These are phyloP conservation scores for Acanthamoeba culbertsoni DNA, from an alignment of 208 protist species.

Conservation along the genomic window DNA sequence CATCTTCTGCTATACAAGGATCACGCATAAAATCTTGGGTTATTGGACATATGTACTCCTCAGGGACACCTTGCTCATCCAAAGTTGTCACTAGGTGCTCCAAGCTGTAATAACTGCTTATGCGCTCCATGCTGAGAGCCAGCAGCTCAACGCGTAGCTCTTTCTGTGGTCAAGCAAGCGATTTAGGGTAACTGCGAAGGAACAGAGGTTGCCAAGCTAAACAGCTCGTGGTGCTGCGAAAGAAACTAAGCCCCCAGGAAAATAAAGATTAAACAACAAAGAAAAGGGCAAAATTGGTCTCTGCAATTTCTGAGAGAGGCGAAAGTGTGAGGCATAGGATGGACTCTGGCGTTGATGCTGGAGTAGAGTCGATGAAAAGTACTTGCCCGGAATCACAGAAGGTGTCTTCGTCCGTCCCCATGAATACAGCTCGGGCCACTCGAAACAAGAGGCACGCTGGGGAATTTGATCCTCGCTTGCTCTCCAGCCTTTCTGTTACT, in stretches of 20 bases:
- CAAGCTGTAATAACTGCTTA: not conserved
- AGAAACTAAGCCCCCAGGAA: no score
- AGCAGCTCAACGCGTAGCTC: no score
- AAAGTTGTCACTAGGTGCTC: not conserved
- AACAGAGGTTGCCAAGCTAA: no score
- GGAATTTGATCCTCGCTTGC: not conserved
- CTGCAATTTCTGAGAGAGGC: not conserved
- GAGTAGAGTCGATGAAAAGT: no score
- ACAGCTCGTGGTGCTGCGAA: no score
- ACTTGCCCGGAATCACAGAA: no score
- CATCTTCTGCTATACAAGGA: not conserved
- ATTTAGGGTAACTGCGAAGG: no score
- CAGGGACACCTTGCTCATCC: not conserved
- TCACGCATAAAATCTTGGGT: conserved; percentile 49
- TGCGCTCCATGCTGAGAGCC: not conserved
- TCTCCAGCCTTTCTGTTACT: not conserved
- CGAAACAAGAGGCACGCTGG: not conserved
- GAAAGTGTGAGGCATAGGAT: not conserved
- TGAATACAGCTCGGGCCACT: not conserved
- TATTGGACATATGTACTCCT: conserved; percentile 32
- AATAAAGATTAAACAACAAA: no score
- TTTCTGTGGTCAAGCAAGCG: no score
- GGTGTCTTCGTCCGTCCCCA: not conserved
- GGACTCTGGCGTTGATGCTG: not conserved
- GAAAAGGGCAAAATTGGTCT: not conserved